A percentile compares a stretch with the other conserved stretches of the same genome.
These are phyloP conservation scores for Phycomyces nitens DNA, from an alignment of 192 early-diverging fungal species.

Conservation along the genomic window DNA sequence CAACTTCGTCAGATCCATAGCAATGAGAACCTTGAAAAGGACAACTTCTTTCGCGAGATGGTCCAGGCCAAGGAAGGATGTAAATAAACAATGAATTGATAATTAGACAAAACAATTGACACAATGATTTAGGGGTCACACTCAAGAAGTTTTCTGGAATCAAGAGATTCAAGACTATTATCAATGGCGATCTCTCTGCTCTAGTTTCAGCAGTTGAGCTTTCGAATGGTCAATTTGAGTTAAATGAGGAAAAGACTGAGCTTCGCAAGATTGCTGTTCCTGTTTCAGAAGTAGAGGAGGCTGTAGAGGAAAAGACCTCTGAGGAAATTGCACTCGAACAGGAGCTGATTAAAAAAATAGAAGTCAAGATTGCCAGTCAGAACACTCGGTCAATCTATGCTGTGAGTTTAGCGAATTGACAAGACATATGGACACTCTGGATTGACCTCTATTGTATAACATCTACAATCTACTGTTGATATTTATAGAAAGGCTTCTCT, in stretches of 20 bases:
- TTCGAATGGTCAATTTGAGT: slow-evolving; percentile 18
- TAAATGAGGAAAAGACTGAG: slow-evolving; percentile 24
- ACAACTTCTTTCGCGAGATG: slow-evolving; percentile 31
- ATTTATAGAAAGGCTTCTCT: slow-evolving; percentile 31
- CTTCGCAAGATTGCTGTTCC: slow-evolving; percentile 7
- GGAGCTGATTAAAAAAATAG: neutral
- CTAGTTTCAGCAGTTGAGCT: slow-evolving; percentile 10
- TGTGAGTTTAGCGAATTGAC: too few relatives aligned
- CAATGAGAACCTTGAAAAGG: slow-evolving; percentile 24
- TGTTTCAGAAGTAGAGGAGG: neutral
- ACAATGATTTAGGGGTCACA: slow-evolving; percentile 32
- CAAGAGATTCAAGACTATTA: slow-evolving; percentile 30
- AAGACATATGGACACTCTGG: too few relatives aligned
- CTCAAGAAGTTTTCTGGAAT: slow-evolving; percentile 26
- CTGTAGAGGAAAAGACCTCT: neutral
- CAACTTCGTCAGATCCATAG: slow-evolving; percentile 25
- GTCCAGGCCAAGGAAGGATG: slow-evolving; percentile 29
- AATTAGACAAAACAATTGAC: neutral
- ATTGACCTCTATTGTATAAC: neutral
- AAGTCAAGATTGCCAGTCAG: slow-evolving; percentile 1
- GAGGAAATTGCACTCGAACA: neutral
- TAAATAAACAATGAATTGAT: slow-evolving; percentile 7
- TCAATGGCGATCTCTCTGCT: slow-evolving; percentile 16
- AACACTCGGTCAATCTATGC: slow-evolving; percentile 29
- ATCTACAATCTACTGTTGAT: too few relatives aligned